Conservation (phyloP, 2,329 filamentous ascomycete species). For the Thielaviopsis musarum region DNA sequence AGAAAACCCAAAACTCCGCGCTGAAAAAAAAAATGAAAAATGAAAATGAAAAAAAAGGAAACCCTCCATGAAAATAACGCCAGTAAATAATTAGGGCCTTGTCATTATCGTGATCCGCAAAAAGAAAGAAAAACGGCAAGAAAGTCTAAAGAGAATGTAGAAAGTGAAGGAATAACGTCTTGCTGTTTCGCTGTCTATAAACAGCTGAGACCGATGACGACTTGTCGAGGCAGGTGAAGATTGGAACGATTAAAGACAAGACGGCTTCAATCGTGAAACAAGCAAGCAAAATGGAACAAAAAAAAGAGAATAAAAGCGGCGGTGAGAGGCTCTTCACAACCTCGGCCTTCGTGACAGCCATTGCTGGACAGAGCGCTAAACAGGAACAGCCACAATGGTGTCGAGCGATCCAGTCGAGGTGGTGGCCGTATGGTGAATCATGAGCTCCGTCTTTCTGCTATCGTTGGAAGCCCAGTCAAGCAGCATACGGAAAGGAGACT, state of each 20-base stretch:
- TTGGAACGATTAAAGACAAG: too few relatives aligned
- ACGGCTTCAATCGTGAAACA: not conserved
- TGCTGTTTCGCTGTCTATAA: too few relatives aligned
- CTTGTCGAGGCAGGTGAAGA: too few relatives aligned
- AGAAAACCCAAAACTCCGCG: slow-evolving; percentile 10
- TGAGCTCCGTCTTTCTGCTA: slow-evolving; percentile 4
- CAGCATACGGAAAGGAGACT: slow-evolving; percentile 51
- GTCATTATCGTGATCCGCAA: not conserved
- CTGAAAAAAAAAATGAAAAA: slow-evolving; percentile 7
- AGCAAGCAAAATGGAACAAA: not conserved
- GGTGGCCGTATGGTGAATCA: slow-evolving; percentile 6
- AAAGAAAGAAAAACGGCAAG: not conserved
- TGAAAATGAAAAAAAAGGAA: not conserved
- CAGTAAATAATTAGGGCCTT: not conserved
- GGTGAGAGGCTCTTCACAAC: not conserved
- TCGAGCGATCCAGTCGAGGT: slow-evolving; percentile 6
- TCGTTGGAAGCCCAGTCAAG: slow-evolving; percentile 10
- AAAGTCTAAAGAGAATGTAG: not conserved
- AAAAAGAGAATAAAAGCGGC: not conserved
- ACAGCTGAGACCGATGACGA: too few relatives aligned
- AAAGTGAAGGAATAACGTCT: not conserved
- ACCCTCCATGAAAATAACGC: not conserved
- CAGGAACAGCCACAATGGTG: slow-evolving; percentile 8
- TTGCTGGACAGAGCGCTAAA: not conserved
- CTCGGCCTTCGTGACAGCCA: not conserved